Percentiles rank a stretch among this genome's conserved stretches.
Conservation (phyloP, 2,329 filamentous ascomycete species). For the Aciculosporium take region DNA sequence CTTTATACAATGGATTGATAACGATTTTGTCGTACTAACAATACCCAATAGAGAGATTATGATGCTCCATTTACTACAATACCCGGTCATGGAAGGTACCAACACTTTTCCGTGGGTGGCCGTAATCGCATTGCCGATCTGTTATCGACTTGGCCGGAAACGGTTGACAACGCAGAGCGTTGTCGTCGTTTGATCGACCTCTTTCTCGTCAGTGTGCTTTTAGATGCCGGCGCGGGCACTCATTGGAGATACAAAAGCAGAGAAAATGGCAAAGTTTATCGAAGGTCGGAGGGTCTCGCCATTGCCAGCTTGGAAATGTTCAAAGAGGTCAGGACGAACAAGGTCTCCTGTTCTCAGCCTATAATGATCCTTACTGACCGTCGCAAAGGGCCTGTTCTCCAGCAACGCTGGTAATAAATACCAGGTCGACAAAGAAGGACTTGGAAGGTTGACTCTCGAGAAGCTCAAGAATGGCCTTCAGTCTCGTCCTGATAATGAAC, state of each 20-base stretch:
- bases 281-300: slow-evolving; percentile 77
- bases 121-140: slow-evolving; percentile 59
- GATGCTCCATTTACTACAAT: slow-evolving; percentile 47
- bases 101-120: slow-evolving; percentile 73
- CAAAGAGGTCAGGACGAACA: slow-evolving; percentile 41
- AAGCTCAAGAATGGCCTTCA: slow-evolving; percentile 71
- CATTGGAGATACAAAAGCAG: slow-evolving; percentile 87
- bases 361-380: background rate
- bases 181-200: slow-evolving; percentile 64
- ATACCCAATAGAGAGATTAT: slow-evolving; percentile 32
- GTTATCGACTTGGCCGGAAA: slow-evolving; percentile 52
- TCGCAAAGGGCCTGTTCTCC: slow-evolving; percentile 59
- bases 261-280: slow-evolving; percentile 70
- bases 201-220: slow-evolving; percentile 64
- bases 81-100: slow-evolving; percentile 74
- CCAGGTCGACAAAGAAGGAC: slow-evolving; percentile 75
- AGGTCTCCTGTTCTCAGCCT: background rate
- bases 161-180: slow-evolving; percentile 57
- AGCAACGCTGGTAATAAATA: slow-evolving; percentile 66
- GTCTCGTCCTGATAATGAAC: slow-evolving; percentile 62
- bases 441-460: slow-evolving; percentile 60
- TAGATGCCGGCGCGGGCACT: slow-evolving; percentile 80
- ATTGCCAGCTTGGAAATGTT: slow-evolving; percentile 77
- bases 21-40: background rate
- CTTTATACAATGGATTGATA: background rate